Conservation (phyloP, 2,329 filamentous ascomycete species). For the Ophiognomonia clavigignenti-juglandacearum region DNA sequence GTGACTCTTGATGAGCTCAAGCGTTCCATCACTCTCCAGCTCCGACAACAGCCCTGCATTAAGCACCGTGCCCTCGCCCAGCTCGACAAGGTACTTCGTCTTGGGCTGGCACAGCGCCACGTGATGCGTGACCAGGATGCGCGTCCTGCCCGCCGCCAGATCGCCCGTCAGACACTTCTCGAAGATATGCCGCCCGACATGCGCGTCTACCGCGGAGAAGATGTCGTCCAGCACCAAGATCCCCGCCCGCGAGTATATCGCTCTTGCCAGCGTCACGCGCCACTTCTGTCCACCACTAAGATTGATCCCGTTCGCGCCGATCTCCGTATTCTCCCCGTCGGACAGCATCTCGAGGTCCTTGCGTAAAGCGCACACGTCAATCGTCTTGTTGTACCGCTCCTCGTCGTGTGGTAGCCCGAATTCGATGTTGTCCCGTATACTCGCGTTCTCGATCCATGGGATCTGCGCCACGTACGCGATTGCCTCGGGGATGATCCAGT, state of each 20-base stretch:
- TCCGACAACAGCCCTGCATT: slow-evolving; percentile 62
- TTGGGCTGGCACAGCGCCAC: slow-evolving; percentile 65
- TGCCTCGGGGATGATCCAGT: slow-evolving; percentile 66
- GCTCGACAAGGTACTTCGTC: slow-evolving; percentile 69
- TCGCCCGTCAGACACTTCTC: slow-evolving; percentile 70
- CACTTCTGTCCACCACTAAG: slow-evolving; percentile 80
- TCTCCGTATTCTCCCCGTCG: slow-evolving; percentile 75
- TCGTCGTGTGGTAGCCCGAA: slow-evolving; percentile 69
- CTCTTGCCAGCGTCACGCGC: slow-evolving; percentile 74
- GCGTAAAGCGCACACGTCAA: slow-evolving; percentile 67
- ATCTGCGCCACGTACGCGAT: slow-evolving; percentile 75
- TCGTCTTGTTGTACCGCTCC: slow-evolving; percentile 64
- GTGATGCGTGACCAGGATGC: slow-evolving; percentile 78
- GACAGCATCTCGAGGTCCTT: slow-evolving; percentile 73
- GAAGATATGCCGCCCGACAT: slow-evolving; percentile 75
- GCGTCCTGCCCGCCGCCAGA: slow-evolving; percentile 63
- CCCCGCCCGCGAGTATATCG: slow-evolving; percentile 72
- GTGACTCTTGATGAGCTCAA: slow-evolving; percentile 53
- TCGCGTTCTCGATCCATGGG: slow-evolving; percentile 82
- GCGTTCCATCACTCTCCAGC: slow-evolving; percentile 50
- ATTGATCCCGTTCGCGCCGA: slow-evolving; percentile 81
- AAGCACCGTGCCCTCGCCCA: slow-evolving; percentile 63
- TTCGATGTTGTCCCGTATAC: slow-evolving; percentile 71
- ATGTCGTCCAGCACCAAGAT: slow-evolving; percentile 79
- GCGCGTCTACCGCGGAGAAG: slow-evolving; percentile 77